phyloP scores from a whole-genome alignment of 2,329 filamentous ascomycete genomes.

The Monascus ruber region DNA sequence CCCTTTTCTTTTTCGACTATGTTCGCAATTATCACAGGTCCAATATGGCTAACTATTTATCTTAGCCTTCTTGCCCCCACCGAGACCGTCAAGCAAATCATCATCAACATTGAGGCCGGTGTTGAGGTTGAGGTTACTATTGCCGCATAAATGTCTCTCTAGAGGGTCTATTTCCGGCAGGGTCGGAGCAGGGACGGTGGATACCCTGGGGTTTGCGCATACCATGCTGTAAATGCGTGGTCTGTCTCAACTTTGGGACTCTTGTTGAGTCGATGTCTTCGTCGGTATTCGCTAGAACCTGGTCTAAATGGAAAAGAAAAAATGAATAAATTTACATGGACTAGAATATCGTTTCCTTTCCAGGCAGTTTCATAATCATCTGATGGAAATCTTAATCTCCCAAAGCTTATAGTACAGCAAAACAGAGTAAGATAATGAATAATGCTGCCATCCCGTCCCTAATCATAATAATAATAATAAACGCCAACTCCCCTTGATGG shows the following conservation, averaged over 20 bases:
- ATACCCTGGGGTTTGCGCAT: conserved; percentile 8
- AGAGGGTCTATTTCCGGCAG: conserved; percentile 5
- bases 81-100: conserved; percentile 53
- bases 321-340: conserved; percentile 8
- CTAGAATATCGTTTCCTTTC: no score
- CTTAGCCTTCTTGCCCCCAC: conserved; percentile 82
- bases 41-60: conserved; percentile 6
- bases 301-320: conserved; percentile 17
- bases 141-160: conserved; percentile 32
- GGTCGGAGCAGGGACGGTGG: conserved; percentile 14
- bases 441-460: no score
- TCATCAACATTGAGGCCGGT: conserved; percentile 44
- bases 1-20: not conserved
- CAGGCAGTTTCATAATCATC: no score
- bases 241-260: conserved; percentile 5
- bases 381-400: no score
- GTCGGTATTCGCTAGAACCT: conserved; percentile 22
- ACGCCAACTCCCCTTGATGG: no score
- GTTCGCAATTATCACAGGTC: not conserved
- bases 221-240: conserved; percentile 8
- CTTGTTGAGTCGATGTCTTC: conserved; percentile 1
- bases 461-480: no score
- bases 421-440: no score
- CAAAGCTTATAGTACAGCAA: no score
- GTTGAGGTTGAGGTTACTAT: conserved; percentile 44